Base-by-base conservation (phyloP, 1,139 yeast genomes). In the Scheffersomyces titani region DNA sequence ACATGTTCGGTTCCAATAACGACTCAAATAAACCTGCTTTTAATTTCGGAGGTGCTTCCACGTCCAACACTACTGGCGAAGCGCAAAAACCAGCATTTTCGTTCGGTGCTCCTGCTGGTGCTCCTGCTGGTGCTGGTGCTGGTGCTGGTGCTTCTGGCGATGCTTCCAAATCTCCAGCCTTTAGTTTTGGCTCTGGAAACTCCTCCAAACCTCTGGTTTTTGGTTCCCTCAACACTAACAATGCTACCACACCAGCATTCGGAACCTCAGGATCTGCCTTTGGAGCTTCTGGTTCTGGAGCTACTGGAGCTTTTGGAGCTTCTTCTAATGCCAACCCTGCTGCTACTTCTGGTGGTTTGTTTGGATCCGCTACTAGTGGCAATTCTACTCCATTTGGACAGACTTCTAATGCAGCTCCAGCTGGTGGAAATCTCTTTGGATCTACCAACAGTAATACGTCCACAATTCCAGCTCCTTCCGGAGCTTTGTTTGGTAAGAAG, bases 331-430 rank as follows among this genome's bases (percentile, higher is more conserved):
- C 61, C n/a, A 19, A 55, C 9, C 61, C 52, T n/a, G 48, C 53
- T 19, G 36, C 54, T 40, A 47, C 64, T 16, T n/a, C 60, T 16
- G 68, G 69, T n/a, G 65, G 63, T 36, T 59, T 70, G 44, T 68
- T 74, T 58, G 78, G 78, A 6, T 63, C 70, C n/a, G 70, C 51
- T 46, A 13, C 36, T 46, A 22, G 19, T 16, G 44, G 22, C 36
- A 11, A 40, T 21, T 18, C 50, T 13, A 19, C 47, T 21, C 20
- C 30, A 2, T 40, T 40, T 44, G 52, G 52, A 20, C 18, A 21
- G 16, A n/a, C 47, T 46, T 19, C 49, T 36, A 47, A 50, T 19
- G 51, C 60, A 22, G 40, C 61, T 21, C 47, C 49, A 44, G 36
- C 61, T 6, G 54, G 62, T 9, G 64, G 63, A 19, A 65, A 62